Base-by-base conservation (phyloP, 192 early-diverging fungal genomes). In the Gryganskiella cystojenkinii region DNA sequence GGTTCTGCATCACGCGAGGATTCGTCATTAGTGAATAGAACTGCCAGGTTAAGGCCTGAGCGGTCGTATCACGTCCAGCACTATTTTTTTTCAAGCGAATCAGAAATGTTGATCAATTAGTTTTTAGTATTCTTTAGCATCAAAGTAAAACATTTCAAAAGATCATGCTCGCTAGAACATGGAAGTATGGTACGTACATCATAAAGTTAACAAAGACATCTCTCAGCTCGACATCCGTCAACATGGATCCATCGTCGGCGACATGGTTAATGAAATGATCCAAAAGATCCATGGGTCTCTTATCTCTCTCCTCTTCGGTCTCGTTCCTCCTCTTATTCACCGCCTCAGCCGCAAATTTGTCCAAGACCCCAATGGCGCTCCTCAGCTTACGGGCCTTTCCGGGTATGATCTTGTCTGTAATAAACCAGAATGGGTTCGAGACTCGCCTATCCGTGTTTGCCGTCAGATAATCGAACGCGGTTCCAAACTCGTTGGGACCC, bases 391-490 rank as follows among this genome's bases (percentile, higher is more conserved):
- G 28, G 1, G 11, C 51, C 19, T 70, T 61, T 31, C 70, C 60
- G 2, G 64, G 70, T 3, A 64, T 30, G 19, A 80, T 51, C 20
- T 37, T 52, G 50, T 82, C 81, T 13, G 76, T 79, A 13, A 81
- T 61, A 22, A 20, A 71, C 80, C 81, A 80, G 4, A 80, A 71
- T 13, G 66, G 64, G 51, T 78, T 73, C 8, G 72, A 15, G 0
- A 80, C 47, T 6, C 82, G 61, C 4, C 31, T 27, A 27, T 65
- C 56, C 3, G 76, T 66, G 10, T 42, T 56, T 30, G 56, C 47
- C 64, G 87, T 87, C 24, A 79, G 57, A 22, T 62, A 70, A 69
- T 90, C 88, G 60, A 90, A 90, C 14, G 87, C 72, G 9, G 50
- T 71, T 0, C 85, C 87, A 69, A 78, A 78, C 56, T 78, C 74